These are phyloP conservation scores for Ophiognomonia clavigignenti-juglandacearum DNA, from an alignment of 2,329 filamentous ascomycete species.

Conservation along the genomic window DNA sequence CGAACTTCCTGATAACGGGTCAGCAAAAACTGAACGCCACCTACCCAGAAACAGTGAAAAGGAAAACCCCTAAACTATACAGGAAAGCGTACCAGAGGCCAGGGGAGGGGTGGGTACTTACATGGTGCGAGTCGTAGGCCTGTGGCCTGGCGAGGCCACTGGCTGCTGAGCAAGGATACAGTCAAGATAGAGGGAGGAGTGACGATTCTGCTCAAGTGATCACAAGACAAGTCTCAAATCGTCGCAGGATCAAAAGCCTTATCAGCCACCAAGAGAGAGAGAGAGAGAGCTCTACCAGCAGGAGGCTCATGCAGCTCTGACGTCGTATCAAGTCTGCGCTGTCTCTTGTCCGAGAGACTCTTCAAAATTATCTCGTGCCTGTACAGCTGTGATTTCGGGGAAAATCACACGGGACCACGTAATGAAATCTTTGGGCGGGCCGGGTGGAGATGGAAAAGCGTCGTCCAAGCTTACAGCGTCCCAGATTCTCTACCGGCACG, in stretches of 20 bases:
- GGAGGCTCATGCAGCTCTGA: conserved; percentile 9
- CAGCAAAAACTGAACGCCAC: conserved; percentile 16
- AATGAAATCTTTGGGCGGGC: not conserved
- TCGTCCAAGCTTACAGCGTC: not conserved
- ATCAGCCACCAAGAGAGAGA: not conserved
- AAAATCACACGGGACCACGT: too few species aligned
- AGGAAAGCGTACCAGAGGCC: not conserved
- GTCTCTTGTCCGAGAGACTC: not conserved
- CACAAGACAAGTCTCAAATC: conserved; percentile 3
- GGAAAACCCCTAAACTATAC: not conserved
- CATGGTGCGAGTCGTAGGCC: conserved; percentile 28
- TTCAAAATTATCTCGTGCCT: too few species aligned
- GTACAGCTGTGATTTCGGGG: too few species aligned
- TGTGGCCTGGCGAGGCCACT: conserved; percentile 15
- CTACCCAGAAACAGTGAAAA: not conserved
- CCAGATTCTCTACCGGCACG: not conserved
- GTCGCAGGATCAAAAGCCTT: not conserved
- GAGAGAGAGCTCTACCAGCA: not conserved
- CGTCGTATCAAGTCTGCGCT: conserved; percentile 4
- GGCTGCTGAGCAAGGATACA: conserved; percentile 3
- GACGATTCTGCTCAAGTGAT: not conserved
- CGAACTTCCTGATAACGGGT: conserved; percentile 78
- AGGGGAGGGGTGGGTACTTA: conserved; percentile 21
- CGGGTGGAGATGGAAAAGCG: not conserved
- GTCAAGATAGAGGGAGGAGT: not conserved